phyloP scores from a whole-genome alignment of 2,329 filamentous ascomycete species.

The Magnaporthiopsis rhizophila region DNA sequence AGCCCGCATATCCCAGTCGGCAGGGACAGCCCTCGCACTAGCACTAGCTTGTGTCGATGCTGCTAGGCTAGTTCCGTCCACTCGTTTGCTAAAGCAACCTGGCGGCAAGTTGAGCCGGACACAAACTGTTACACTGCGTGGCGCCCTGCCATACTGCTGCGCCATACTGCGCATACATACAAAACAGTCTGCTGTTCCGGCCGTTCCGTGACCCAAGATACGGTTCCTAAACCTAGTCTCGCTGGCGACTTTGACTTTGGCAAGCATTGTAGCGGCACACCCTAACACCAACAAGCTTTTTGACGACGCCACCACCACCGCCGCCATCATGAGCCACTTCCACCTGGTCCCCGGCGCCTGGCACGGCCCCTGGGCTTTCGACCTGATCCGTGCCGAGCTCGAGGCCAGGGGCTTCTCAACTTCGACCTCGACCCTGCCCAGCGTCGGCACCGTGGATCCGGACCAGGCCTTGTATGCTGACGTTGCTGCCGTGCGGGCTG shows the following conservation, averaged over 20 bases:
- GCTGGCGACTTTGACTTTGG: neutral
- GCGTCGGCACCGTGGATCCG: conserved; percentile 22
- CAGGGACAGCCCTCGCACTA: neutral
- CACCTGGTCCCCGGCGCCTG: conserved; percentile 32
- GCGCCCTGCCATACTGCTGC: too few species aligned
- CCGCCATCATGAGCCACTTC: conserved; percentile 12
- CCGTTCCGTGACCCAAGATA: neutral
- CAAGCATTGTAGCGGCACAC: neutral
- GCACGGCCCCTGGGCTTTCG: conserved; percentile 24
- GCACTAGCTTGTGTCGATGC: neutral
- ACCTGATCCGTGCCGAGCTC: conserved; percentile 22
- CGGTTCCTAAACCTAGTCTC: neutral
- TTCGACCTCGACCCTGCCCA: conserved; percentile 22
- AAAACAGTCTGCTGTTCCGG: neutral
- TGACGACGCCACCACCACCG: too few species aligned
- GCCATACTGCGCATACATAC: neutral
- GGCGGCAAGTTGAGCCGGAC: too few species aligned
- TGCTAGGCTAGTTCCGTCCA: neutral
- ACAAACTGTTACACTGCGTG: too few species aligned
- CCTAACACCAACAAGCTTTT: too few species aligned
- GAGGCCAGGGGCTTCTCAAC: conserved; percentile 22
- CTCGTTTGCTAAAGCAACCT: neutral
- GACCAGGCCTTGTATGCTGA: conserved; percentile 14
- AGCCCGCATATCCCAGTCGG: too few species aligned
- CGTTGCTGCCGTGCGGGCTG: conserved; percentile 6